Conservation (phyloP, 1,284 basidiomycete genomes). For the Paramarasmius palmivorus region DNA sequence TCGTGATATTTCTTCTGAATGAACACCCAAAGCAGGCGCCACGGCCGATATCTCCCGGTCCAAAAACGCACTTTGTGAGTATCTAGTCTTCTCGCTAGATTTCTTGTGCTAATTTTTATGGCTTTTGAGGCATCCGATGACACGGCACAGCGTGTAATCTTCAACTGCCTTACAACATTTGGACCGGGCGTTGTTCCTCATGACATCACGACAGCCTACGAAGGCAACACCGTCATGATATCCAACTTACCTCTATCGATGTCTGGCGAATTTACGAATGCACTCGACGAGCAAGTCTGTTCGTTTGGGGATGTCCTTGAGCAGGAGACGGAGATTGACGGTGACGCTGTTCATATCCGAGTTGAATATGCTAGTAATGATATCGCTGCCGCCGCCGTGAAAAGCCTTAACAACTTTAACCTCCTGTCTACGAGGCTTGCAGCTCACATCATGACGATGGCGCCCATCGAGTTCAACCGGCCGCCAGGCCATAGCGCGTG, state of each 20-base stretch:
- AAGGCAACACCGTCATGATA: conserved; percentile 36
- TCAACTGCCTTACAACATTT: conserved; percentile 38
- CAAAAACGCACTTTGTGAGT: neutral
- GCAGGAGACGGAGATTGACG: conserved; percentile 20
- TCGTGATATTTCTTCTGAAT: too few relatives aligned
- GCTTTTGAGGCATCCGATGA: conserved; percentile 20
- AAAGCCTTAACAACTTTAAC: conserved; percentile 30
- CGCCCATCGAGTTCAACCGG: conserved; percentile 21
- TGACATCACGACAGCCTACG: conserved; percentile 38
- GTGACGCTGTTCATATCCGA: conserved; percentile 22
- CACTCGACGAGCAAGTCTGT: conserved; percentile 24
- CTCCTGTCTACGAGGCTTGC: conserved; percentile 21
- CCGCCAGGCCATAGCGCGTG: conserved; percentile 22
- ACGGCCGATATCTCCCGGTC: neutral
- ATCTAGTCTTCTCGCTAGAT: neutral
- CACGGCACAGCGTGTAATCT: conserved; percentile 29
- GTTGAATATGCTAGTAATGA: conserved; percentile 28
- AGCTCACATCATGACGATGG: conserved; percentile 22
- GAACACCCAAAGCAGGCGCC: neutral
- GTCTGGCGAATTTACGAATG: conserved; percentile 24
- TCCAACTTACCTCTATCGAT: conserved; percentile 35
- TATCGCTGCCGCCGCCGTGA: conserved; percentile 34
- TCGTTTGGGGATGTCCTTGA: conserved; percentile 30
- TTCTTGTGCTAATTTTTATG: conserved; percentile 6
- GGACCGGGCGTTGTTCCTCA: conserved; percentile 34